Conservation (phyloP, 345 rosid species). For the Gossypium herbaceum region DNA sequence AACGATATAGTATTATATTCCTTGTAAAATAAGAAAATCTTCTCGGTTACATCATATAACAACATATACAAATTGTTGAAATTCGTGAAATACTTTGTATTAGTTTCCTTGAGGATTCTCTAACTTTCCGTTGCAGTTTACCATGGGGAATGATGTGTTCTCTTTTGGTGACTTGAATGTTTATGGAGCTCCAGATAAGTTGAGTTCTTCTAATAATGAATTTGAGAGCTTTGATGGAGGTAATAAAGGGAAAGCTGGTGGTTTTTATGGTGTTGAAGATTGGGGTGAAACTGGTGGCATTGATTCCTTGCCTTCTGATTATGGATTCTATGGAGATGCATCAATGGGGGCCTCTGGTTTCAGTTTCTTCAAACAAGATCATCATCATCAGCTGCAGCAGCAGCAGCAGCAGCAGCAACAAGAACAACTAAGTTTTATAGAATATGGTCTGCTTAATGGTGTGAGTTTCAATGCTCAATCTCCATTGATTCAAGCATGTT, state of each 20-base stretch:
- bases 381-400: neutral
- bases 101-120: neutral
- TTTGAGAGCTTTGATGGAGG: conserved; percentile 5
- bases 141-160: conserved; percentile 19
- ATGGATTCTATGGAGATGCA: conserved; percentile 20
- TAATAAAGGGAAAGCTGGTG: neutral
- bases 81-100: neutral
- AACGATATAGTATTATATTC: neutral
- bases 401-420: too few species aligned
- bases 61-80: neutral
- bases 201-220: conserved; percentile 20
- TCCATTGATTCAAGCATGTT: conserved; percentile 29
- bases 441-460: conserved; percentile 24
- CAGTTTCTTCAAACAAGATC: neutral
- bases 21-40: neutral
- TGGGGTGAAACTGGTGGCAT: conserved; percentile 13
- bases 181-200: conserved; percentile 15
- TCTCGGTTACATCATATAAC: neutral
- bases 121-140: neutral
- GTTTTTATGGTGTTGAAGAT: conserved; percentile 17
- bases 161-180: conserved; percentile 12
- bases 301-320: conserved; percentile 18
- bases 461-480: conserved; percentile 17
- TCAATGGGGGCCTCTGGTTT: neutral
- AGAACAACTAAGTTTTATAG: conserved; percentile 9